Conservation (phyloP, 1,284 basidiomycete genomes). For the Coniferiporia sulphurascens region DNA sequence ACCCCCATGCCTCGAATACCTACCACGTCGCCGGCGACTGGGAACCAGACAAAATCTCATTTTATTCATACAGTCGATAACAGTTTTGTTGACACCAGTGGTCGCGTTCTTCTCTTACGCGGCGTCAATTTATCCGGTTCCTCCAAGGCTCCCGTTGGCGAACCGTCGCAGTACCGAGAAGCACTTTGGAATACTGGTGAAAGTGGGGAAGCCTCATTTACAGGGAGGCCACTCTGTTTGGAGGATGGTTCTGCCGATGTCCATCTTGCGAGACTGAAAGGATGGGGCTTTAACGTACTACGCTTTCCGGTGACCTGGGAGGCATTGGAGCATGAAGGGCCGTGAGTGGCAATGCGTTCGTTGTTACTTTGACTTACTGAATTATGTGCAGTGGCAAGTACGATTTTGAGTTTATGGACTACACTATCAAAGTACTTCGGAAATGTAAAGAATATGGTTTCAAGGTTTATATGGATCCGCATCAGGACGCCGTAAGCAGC, state of each 20-base stretch:
- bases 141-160: slow-evolving; percentile 74
- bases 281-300: slow-evolving; percentile 96
- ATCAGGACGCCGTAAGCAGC: slow-evolving; percentile 84
- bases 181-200: slow-evolving; percentile 91
- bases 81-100: slow-evolving; percentile 81
- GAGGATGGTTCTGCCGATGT: slow-evolving; percentile 83
- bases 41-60: slow-evolving; percentile 43
- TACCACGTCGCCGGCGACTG: slow-evolving; percentile 64
- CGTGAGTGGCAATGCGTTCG: slow-evolving; percentile 53
- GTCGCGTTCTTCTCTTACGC: slow-evolving; percentile 81
- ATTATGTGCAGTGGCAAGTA: slow-evolving; percentile 70
- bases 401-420: slow-evolving; percentile 91
- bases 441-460: slow-evolving; percentile 97
- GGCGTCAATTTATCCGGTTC: slow-evolving; percentile 93
- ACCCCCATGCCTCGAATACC: slow-evolving; percentile 54
- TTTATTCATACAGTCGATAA: slow-evolving; percentile 68
- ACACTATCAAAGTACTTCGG: slow-evolving; percentile 79
- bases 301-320: slow-evolving; percentile 95
- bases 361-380: background rate
- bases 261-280: slow-evolving; percentile 81
- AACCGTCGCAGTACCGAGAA: slow-evolving; percentile 63
- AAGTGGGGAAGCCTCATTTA: slow-evolving; percentile 66
- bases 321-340: slow-evolving; percentile 87
- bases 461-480: slow-evolving; percentile 91
- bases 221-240: slow-evolving; percentile 75